phyloP scores from a whole-genome alignment of 768 basidiomycete genomes.

The Neoboletus magnificus region DNA sequence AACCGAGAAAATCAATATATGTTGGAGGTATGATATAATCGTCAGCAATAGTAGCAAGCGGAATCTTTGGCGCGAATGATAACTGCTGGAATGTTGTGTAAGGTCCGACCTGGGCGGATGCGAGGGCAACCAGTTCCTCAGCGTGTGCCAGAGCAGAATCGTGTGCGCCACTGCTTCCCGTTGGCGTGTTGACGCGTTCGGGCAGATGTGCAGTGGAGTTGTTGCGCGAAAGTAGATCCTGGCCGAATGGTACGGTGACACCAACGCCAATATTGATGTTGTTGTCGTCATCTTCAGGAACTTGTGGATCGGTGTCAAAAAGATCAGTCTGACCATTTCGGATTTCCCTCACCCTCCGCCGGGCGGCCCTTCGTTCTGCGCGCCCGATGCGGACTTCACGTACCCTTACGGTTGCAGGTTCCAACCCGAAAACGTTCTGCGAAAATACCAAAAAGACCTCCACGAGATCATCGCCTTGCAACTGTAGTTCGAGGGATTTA shows the following conservation, averaged over 20 bases:
- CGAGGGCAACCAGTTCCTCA: conserved; percentile 67
- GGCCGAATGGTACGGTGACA: conserved; percentile 48
- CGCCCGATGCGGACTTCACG: conserved; percentile 89
- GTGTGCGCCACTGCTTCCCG: conserved; percentile 28
- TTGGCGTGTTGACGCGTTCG: conserved; percentile 22
- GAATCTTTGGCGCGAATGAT: conserved; percentile 79
- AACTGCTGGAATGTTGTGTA: conserved; percentile 94
- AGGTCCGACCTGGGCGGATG: conserved; percentile 70
- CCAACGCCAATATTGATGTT: conserved; percentile 63
- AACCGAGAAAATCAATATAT: conserved; percentile 74
- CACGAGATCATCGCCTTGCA: conserved; percentile 90
- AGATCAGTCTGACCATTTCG: conserved; percentile 47
- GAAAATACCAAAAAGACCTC: conserved; percentile 90
- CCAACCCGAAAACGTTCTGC: conserved; percentile 89
- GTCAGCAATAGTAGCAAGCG: conserved; percentile 83
- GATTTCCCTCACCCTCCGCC: conserved; percentile 72
- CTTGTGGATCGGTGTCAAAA: conserved; percentile 43
- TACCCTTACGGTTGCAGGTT: conserved; percentile 92
- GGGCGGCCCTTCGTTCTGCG: conserved; percentile 80
- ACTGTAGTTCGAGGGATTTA: conserved; percentile 77
- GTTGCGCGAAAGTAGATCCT: conserved; percentile 31
- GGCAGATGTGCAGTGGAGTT: conserved; percentile 27
- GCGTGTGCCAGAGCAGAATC: conserved; percentile 43
- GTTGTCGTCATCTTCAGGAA: conserved; percentile 50
- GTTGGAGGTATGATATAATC: conserved; percentile 92